Base-by-base conservation (phyloP, 2,329 filamentous ascomycete species). In the Venturia pyrina region DNA sequence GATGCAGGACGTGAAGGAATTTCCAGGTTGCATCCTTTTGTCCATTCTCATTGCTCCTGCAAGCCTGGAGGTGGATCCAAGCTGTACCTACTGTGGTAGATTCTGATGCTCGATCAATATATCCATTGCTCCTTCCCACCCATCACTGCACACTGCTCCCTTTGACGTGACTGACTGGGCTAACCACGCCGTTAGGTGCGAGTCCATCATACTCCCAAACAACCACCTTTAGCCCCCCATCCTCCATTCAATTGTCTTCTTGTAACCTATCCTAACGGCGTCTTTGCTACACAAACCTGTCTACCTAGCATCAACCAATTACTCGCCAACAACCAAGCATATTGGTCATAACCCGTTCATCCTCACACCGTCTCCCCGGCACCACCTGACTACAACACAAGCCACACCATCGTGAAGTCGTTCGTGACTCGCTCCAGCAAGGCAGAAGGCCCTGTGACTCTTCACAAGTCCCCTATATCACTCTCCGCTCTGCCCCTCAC, bases 321-420 rank as follows among this genome's bases (percentile, higher is more conserved):
- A 21, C 21, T n/a, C 48, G 21, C 21, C 48, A 28, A 28, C 48
- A 53, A 13, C 46, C 11, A n/a, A 53, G 48, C 48, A 53, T 28
- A 53, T 28, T 37, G 53, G 53, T 37, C 53, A 34, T 24, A 28
- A 1, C 8, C 1, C 50, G 7, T 32, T 10, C 50, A 37, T 32
- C 48, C 6, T 13, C 53, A 34, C 32, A 59, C 53, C 53, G 53
- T 59, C 53, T 37, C 32, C 50, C 53, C 53, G 53, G 17, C 53
- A 59, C 53, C 53, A 59, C 53, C 53, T 59, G 53, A 59, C 53
- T 59, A 19, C 32, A 59, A 59, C 46, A 50, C 19, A 28, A 28
- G 53, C 53, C 53, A 57, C 53, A 13, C 32, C 11, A 59, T 59
- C 53, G 53, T 59, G 53, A 59, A 59, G 3, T 59, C 53, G 28